Evolutionary conservation across 495 filamentous ascomycete genomes (phyloP).

Genomic region (Cryomyces minteri): DNA sequence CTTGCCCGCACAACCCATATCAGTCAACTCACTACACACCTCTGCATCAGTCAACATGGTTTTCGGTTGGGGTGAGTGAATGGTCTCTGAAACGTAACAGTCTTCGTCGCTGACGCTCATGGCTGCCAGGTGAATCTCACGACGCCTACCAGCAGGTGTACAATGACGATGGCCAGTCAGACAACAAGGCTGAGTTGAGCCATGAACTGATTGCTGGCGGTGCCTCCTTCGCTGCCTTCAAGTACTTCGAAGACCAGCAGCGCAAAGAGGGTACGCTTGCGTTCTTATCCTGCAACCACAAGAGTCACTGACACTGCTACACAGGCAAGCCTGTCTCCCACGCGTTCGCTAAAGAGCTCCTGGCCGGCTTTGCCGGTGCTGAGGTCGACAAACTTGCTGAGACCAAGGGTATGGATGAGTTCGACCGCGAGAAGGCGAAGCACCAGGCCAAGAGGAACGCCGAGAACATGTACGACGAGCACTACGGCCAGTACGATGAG

Average conservation of each 20-base stretch:
- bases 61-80: constrained; percentile 18
- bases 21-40: too few species aligned
- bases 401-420: constrained; percentile 55
- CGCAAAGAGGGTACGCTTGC: constrained; percentile 38
- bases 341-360: constrained; percentile 57
- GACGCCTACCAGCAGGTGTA: constrained; percentile 44
- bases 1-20: too few species aligned
- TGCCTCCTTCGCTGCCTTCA: constrained; percentile 65
- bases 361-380: constrained; percentile 50
- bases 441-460: constrained; percentile 47
- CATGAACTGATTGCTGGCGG: constrained; percentile 62
- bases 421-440: constrained; percentile 48
- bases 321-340: constrained; percentile 53
- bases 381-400: constrained; percentile 67
- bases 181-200: constrained; percentile 41
- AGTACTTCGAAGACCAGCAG: constrained; percentile 60
- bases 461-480: constrained; percentile 28
- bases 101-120: neutral
- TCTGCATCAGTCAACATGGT: constrained; percentile 10
- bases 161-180: constrained; percentile 16
- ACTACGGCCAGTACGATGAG: constrained; percentile 32
- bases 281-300: neutral
- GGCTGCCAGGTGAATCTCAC: constrained; percentile 13
- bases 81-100: neutral
- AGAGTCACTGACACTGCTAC: neutral